Base-by-base conservation (phyloP, 2,329 filamentous ascomycete genomes). In the Thelonectria discophora region DNA sequence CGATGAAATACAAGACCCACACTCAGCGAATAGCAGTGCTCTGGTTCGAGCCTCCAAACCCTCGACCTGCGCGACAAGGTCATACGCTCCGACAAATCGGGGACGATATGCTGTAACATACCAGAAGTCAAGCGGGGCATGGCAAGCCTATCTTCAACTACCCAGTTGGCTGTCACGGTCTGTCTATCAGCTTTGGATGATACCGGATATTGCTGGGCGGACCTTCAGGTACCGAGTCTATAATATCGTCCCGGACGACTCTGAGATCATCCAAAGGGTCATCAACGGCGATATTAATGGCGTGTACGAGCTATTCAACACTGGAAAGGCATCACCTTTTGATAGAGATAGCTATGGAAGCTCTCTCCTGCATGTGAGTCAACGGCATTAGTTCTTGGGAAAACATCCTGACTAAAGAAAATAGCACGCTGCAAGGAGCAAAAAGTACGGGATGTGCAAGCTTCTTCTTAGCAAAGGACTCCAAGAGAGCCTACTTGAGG, bases 151-250 rank as follows among this genome's bases (percentile, higher is more conserved):
- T 15, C 9, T 74, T 0, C 68, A 72, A 53, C 37, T 60, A 8
- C 72, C 72, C 1, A 66, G 39, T n/a, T 73, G 72, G 72, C 9
- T 71, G 3, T 72, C 72, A 1, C 37, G 57, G 0, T 62, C 59
- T 0, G 61, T 69, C 0, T 61, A 52, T 18, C 68, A 72, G 12
- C 0, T 73, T 1, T 47, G 61, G 1, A 72, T 65, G 0, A 42
- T 20, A 0, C 68, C 68, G 1, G 55, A 57, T 0, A 21, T 66
- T 0, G 37, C 63, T 1, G 67, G 68, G 0, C 70, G 68, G 69
- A 68, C 47, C 1, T 72, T 64, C 18, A 66, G 45, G 1, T 73
- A 58, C 3, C 46, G 71, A 0, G 49, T 64, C 1, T 74, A 74
- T 5, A 74, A 72, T 2, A 43, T 72, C 1, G 46, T 73, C 1